These are phyloP conservation scores for Parasarocladium wereldwijsianum DNA, from an alignment of 2,329 filamentous ascomycete species.

Conservation along the genomic window DNA sequence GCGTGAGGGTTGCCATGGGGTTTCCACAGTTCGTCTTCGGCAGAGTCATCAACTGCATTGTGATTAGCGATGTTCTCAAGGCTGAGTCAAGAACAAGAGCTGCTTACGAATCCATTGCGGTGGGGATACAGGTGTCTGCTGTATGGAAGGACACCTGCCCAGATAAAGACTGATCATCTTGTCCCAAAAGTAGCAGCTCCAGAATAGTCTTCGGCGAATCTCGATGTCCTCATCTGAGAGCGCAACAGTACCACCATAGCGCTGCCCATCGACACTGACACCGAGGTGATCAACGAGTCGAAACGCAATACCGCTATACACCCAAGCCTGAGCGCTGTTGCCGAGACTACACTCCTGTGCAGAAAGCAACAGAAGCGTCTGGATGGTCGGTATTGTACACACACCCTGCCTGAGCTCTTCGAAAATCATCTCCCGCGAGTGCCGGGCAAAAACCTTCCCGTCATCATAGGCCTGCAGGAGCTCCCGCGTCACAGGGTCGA, in stretches of 20 bases:
- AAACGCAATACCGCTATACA: constrained; percentile 37
- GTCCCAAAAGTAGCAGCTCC: constrained; percentile 52
- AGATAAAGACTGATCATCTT: constrained; percentile 47
- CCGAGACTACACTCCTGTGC: constrained; percentile 45
- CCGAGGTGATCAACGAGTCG: constrained; percentile 34
- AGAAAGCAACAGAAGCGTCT: constrained; percentile 43
- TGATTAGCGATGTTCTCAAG: background rate
- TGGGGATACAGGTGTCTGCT: constrained; percentile 39
- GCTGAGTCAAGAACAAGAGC: background rate
- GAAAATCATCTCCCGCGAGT: constrained; percentile 36
- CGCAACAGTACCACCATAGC: constrained; percentile 34
- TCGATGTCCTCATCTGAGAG: constrained; percentile 43
- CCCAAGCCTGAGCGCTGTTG: constrained; percentile 40
- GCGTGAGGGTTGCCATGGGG: constrained; percentile 32
- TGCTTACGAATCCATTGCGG: constrained; percentile 37
- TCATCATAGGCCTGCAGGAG: constrained; percentile 37
- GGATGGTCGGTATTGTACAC: constrained; percentile 41
- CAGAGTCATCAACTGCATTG: constrained; percentile 38
- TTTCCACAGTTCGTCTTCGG: constrained; percentile 41
- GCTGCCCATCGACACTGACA: constrained; percentile 36
- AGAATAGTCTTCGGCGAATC: constrained; percentile 44
- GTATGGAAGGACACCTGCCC: constrained; percentile 38
- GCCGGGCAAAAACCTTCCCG: constrained; percentile 36
- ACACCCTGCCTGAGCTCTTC: constrained; percentile 35
- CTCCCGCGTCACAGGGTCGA: constrained; percentile 33